These are phyloP conservation scores for Alectoria sarmentosa DNA, from an alignment of 495 filamentous ascomycete species.

Conservation along the genomic window DNA sequence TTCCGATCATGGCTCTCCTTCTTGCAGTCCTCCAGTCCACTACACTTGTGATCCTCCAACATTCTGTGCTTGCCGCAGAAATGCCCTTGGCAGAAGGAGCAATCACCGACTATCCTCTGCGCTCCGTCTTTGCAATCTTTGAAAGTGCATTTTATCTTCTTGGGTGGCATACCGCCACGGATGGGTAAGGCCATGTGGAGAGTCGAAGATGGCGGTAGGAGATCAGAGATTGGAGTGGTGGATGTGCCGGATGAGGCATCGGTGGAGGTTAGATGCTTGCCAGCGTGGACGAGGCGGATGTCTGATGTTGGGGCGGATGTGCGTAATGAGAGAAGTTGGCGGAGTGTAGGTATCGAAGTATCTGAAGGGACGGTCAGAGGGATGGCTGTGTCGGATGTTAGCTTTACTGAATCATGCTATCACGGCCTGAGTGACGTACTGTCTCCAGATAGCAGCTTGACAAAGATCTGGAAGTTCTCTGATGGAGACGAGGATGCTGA, in stretches of 20 bases:
- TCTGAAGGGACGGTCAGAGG: constrained; percentile 28
- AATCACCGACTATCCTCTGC: constrained; percentile 91
- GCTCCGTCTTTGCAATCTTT: constrained; percentile 80
- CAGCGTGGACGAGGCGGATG: constrained; percentile 35
- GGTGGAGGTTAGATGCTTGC: constrained; percentile 34
- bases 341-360: constrained; percentile 37
- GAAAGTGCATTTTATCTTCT: constrained; percentile 80
- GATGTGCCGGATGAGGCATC: constrained; percentile 28
- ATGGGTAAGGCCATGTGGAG: constrained; percentile 36
- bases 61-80: constrained; percentile 93
- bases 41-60: constrained; percentile 88
- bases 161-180: constrained; percentile 41
- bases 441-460: constrained; percentile 28
- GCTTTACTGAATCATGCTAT: constrained; percentile 28
- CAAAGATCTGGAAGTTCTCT: constrained; percentile 24
- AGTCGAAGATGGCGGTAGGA: constrained; percentile 33
- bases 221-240: constrained; percentile 17
- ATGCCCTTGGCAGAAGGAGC: constrained; percentile 86
- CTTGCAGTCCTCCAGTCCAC: constrained; percentile 94
- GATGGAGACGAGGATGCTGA: constrained; percentile 14
- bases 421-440: constrained; percentile 17
- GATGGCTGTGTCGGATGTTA: constrained; percentile 22
- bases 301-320: constrained; percentile 33
- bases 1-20: constrained; percentile 91
- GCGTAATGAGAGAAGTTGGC: constrained; percentile 38